Base-by-base conservation (phyloP, 164 flowering plant genomes). In the Vitis riparia region DNA sequence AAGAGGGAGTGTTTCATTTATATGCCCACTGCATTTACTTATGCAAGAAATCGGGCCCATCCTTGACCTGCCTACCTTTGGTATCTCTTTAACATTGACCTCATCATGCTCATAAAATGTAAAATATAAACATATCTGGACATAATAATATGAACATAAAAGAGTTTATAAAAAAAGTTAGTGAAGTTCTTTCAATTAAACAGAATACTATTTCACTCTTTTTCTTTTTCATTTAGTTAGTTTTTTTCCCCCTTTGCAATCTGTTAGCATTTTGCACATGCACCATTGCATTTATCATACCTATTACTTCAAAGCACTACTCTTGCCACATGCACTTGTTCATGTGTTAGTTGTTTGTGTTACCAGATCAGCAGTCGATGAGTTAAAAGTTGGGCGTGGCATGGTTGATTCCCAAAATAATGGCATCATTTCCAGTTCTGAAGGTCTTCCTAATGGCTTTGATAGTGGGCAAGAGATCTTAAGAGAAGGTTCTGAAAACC, bases 301-400 rank as follows among this genome's bases (percentile, higher is more conserved):
- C 6, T 10, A 23, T 59, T 23, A 12, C 11, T 19, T 57, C 13
- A 59, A 23, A 23, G 10, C 37, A 59, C 37, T 3, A 23, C 37
- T 59, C 62, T 68, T 7, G 13, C 30, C 10, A 2, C n/a, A 11
- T 50, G 8, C 15, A 48, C 30, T 51, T n/a, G n/a, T 27, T 23
- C 19, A 44, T 62, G 1, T 59, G 6, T 58, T 11, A 27, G 14
- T 50, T 73, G 12, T 68, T 73, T 74, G 30, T 71, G 49, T 56
- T 71, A 47, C 12, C 85, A 87, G 93, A 77, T 70, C 78, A n/a
- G 71, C 67, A 8, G 68, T 12, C n/a, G 80, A 72, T 63, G 82
- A 80, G 62, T 71, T 23, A 12, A 78, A 64, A 60, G 56, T 49
- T 48, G 79, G 78, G 8, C 49, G 75, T 51, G 27, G 17, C 50